Conservation (phyloP, 225 moss, liverwort and hornwort genomes). For the Thuidium tamariscinum region DNA sequence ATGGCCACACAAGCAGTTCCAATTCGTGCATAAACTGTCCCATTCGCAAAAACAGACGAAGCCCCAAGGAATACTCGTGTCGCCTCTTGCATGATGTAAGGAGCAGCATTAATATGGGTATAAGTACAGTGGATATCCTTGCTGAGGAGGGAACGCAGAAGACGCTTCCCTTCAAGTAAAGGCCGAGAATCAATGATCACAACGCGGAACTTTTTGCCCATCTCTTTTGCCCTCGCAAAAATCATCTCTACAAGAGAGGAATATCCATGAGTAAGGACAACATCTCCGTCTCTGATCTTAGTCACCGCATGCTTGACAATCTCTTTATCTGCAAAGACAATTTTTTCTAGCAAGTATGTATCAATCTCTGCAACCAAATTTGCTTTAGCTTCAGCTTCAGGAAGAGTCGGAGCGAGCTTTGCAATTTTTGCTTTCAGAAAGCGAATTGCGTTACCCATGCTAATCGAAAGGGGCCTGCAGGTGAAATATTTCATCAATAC, state of each 20-base stretch:
- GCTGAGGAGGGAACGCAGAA: slow-evolving; percentile 50
- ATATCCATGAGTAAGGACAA: slow-evolving; percentile 83
- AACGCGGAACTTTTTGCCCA: slow-evolving; percentile 73
- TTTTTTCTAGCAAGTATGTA: slow-evolving; percentile 75
- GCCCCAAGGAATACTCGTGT: slow-evolving; percentile 91
- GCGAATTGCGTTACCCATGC: slow-evolving; percentile 96
- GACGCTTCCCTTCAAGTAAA: slow-evolving; percentile 65
- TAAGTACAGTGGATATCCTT: slow-evolving; percentile 76
- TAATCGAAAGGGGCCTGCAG: slow-evolving; percentile 78
- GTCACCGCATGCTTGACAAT: slow-evolving; percentile 85
- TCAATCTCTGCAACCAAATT: slow-evolving; percentile 68
- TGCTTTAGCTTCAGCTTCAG: slow-evolving; percentile 71
- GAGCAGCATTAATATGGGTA: slow-evolving; percentile 61
- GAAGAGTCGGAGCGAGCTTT: slow-evolving; percentile 31
- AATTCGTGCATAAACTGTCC: slow-evolving; percentile 84
- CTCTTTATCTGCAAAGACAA: slow-evolving; percentile 79
- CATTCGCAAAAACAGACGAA: slow-evolving; percentile 75
- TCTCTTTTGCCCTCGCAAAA: slow-evolving; percentile 61
- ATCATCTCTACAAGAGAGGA: slow-evolving; percentile 91
- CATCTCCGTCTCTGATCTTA: slow-evolving; percentile 85
- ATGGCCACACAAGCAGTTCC: slow-evolving; percentile 94
- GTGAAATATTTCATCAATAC: background rate
- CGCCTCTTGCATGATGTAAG: slow-evolving; percentile 92
- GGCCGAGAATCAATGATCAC: slow-evolving; percentile 91
- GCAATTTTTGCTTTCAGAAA: slow-evolving; percentile 71